A percentile compares a stretch with the other conserved stretches of the same genome.
Conservation (phyloP, 2,329 filamentous ascomycete genomes). For the Fusarium circinatum region DNA sequence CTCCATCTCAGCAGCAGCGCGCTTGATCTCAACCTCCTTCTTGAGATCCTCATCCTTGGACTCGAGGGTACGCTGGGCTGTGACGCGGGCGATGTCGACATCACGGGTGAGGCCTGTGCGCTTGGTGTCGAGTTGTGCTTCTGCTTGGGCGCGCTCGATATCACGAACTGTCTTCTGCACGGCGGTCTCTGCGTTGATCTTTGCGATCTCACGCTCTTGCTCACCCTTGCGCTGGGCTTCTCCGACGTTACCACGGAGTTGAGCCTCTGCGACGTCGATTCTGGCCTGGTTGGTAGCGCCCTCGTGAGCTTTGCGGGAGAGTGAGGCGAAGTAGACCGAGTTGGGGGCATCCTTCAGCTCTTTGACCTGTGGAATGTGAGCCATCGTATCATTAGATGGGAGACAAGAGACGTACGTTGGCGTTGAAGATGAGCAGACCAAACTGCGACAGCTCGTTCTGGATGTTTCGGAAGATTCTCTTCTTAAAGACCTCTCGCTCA, state of each 20-base stretch:
- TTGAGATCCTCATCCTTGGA: conserved; percentile 83
- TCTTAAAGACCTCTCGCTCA: conserved; percentile 80
- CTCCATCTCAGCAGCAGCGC: conserved; percentile 83
- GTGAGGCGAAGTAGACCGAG: conserved; percentile 84
- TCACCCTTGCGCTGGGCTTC: conserved; percentile 82
- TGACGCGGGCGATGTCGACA: conserved; percentile 79
- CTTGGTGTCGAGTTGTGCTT: conserved; percentile 77
- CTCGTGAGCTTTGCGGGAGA: conserved; percentile 86
- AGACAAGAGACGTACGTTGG: conserved; percentile 61
- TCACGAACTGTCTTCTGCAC: conserved; percentile 87
- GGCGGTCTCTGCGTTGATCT: conserved; percentile 87
- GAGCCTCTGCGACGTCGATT: conserved; percentile 73
- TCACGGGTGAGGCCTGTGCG: conserved; percentile 79
- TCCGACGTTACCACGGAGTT: conserved; percentile 75
- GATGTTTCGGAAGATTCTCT: conserved; percentile 78
- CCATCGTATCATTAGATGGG: background rate
- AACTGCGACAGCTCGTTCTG: conserved; percentile 84
- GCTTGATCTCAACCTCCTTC: conserved; percentile 79
- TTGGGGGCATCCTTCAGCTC: conserved; percentile 85
- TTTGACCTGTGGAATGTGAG: conserved; percentile 62
- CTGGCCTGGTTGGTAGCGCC: conserved; percentile 83
- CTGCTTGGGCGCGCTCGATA: conserved; percentile 81
- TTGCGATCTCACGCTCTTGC: conserved; percentile 86
- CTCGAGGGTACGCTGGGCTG: conserved; percentile 78
- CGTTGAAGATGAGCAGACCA: conserved; percentile 76